phyloP scores from a whole-genome alignment of 2,329 filamentous ascomycete genomes.

The Raffaelea arxii region DNA sequence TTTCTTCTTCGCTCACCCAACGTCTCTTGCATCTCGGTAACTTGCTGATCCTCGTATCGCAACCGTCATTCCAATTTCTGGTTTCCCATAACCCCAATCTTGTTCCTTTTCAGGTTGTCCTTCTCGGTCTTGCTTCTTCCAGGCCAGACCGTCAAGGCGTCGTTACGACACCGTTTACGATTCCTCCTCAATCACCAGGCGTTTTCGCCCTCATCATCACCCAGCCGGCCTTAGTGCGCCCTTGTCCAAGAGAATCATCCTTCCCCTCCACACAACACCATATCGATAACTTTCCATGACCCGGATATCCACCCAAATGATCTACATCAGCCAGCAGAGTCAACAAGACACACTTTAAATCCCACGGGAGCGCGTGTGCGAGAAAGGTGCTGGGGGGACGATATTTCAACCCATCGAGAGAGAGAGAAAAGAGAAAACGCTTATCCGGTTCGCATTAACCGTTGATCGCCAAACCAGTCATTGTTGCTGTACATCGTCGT shows the following conservation, averaged over 20 bases:
- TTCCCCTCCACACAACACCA: conserved; percentile 10
- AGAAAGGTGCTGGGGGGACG: conserved; percentile 44
- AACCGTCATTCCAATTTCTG: conserved; percentile 4
- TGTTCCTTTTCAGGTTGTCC: too few species aligned
- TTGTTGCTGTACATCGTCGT: conserved; percentile 15
- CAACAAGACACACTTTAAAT: conserved; percentile 61
- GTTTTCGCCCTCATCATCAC: neutral
- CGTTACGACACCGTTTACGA: neutral
- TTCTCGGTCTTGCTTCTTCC: too few species aligned
- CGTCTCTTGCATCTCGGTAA: conserved; percentile 11
- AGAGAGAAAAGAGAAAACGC: conserved; percentile 23
- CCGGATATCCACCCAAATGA: conserved; percentile 43
- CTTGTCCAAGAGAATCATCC: neutral
- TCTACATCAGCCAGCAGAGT: conserved; percentile 36
- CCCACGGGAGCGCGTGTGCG: conserved; percentile 56
- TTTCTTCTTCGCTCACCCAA: conserved; percentile 11
- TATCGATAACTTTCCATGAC: conserved; percentile 43
- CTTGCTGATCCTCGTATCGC: conserved; percentile 8
- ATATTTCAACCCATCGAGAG: conserved; percentile 48
- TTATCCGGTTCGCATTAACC: conserved; percentile 21
- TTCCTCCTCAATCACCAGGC: neutral
- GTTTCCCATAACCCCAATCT: neutral
- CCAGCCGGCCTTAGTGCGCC: too few species aligned
- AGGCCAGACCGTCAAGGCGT: too few species aligned
- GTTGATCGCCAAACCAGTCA: conserved; percentile 12